Evolutionary conservation across 805 yeast genomes (phyloP).

Genomic region (Wickerhamomyces alni): DNA sequence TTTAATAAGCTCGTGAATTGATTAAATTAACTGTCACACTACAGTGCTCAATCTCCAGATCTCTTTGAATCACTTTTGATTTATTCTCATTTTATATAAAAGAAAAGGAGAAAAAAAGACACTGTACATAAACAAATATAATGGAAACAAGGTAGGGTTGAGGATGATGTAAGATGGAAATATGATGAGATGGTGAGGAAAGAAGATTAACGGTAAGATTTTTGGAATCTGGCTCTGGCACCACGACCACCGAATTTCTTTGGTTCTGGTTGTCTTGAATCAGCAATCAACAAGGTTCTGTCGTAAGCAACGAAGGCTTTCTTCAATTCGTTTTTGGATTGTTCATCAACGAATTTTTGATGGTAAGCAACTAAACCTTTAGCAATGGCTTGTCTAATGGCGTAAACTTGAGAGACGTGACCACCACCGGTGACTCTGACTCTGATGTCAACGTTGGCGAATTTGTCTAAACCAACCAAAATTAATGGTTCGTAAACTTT

Average conservation of each 20-base stretch:
- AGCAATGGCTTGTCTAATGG: constrained; percentile 99
- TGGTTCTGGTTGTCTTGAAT: constrained; percentile 99
- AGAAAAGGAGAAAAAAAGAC: constrained; percentile 2
- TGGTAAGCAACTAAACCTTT: constrained; percentile 99
- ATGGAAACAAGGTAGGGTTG: neutral
- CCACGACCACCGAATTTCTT: constrained; percentile 99
- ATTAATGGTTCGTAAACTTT: constrained; percentile 99
- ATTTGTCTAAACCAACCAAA: constrained; percentile 97
- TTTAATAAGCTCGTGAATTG: no score
- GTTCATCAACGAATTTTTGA: constrained; percentile 99
- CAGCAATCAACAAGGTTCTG: constrained; percentile 99
- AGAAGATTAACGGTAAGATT: constrained; percentile 90
- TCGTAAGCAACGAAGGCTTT: constrained; percentile 95
- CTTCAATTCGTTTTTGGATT: constrained; percentile 99
- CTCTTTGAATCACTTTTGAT: neutral
- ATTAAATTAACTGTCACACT: no score
- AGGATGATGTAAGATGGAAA: constrained; percentile 16
- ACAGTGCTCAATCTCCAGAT: no score
- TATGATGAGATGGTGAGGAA: constrained; percentile 8
- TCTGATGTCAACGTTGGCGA: constrained; percentile 97
- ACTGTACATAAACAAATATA: constrained; percentile 5
- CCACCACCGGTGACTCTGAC: constrained; percentile 99
- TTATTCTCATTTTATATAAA: neutral
- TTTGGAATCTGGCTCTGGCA: constrained; percentile 99
- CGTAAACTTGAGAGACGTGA: constrained; percentile 99